A percentile compares a stretch with the other conserved stretches of the same genome.
These are phyloP conservation scores for Epichloe gansuensis DNA, from an alignment of 2,329 filamentous ascomycete species.

Conservation along the genomic window DNA sequence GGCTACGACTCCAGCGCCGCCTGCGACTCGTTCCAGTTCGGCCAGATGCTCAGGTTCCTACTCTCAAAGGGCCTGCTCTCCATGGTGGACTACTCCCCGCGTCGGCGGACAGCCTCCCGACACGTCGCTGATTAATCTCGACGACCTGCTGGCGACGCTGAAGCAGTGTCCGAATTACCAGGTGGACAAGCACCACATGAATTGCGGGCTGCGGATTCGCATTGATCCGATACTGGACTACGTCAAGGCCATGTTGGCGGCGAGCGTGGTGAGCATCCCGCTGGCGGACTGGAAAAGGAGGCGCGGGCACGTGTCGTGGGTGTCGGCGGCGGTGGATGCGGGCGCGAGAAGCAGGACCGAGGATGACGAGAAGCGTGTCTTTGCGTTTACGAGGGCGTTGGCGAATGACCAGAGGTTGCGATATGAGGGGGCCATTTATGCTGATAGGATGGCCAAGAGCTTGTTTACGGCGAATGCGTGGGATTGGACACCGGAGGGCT, in stretches of 20 bases:
- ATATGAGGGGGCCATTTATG: conserved; percentile 35
- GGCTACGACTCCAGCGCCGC: conserved; percentile 61
- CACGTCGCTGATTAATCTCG: conserved; percentile 47
- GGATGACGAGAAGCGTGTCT: conserved; percentile 16
- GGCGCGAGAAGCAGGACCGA: conserved; percentile 5
- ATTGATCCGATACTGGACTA: conserved; percentile 55
- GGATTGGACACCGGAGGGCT: conserved; percentile 46
- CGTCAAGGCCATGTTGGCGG: conserved; percentile 43
- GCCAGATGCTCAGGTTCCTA: conserved; percentile 65
- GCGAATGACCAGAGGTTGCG: conserved; percentile 38
- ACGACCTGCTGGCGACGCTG: conserved; percentile 46
- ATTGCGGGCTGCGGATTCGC: conserved; percentile 58
- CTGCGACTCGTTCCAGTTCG: conserved; percentile 69
- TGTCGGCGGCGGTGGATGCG: conserved; percentile 11
- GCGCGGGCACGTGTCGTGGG: conserved; percentile 30
- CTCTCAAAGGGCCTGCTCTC: conserved; percentile 47
- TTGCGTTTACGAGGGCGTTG: conserved; percentile 39
- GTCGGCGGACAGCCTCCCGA: conserved; percentile 34
- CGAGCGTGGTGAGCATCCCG: conserved; percentile 31
- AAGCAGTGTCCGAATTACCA: conserved; percentile 61
- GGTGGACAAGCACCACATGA: conserved; percentile 59
- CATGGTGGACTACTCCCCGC: conserved; percentile 43
- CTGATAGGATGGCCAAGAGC: conserved; percentile 36
- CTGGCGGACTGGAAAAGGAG: conserved; percentile 34
- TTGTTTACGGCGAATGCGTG: conserved; percentile 45